Evolutionary conservation across 176 grass and related monocot genomes (phyloP).

Genomic region (Oryza officinalis): DNA sequence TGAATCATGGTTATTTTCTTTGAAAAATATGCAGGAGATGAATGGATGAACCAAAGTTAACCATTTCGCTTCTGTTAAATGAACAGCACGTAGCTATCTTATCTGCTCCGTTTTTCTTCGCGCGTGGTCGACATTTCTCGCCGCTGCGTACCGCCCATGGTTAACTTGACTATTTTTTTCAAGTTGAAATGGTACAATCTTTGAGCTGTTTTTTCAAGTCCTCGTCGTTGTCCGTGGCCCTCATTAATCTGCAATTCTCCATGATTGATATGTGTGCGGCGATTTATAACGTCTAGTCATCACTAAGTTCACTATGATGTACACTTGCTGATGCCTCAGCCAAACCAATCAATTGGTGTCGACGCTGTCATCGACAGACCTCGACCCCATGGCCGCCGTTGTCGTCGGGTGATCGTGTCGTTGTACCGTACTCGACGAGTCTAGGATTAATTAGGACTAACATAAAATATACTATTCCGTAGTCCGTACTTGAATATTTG

Average conservation of each 20-base stretch:
- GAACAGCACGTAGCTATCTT: not conserved
- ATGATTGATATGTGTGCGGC: not conserved
- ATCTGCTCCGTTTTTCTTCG: not conserved
- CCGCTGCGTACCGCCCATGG: not conserved
- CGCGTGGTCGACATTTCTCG: constrained; percentile 30
- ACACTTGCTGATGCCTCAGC: not conserved
- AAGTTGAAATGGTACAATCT: not conserved
- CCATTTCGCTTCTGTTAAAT: not conserved
- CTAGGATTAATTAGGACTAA: not conserved
- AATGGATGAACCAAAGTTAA: too few relatives aligned
- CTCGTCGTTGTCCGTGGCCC: not conserved
- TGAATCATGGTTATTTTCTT: too few relatives aligned
- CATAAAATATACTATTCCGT: too few relatives aligned
- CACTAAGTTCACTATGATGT: not conserved
- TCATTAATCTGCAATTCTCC: not conserved
- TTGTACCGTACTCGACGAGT: not conserved
- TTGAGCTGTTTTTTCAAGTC: not conserved
- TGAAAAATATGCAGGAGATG: too few relatives aligned
- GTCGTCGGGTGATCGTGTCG: not conserved
- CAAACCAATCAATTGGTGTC: not conserved
- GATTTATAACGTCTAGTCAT: not conserved
- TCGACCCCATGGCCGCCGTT: not conserved
- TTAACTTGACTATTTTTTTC: not conserved
- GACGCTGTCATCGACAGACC: not conserved
- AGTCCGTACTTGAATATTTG: not conserved